Base-by-base conservation (phyloP, 148 eudicot species). In the Oxyria digyna region DNA sequence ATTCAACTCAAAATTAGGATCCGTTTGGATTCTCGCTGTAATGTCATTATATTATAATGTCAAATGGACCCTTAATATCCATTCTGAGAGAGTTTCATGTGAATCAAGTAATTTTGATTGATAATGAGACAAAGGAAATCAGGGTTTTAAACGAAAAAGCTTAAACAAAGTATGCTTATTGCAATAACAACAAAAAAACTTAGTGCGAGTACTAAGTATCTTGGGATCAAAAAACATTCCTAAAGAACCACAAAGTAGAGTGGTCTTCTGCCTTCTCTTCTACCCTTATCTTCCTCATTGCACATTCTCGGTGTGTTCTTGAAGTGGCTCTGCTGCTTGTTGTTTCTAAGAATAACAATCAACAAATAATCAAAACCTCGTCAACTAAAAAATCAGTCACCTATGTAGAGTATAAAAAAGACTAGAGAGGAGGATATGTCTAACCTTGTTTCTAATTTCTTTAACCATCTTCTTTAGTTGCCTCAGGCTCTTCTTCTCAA, bases 381-480 rank as follows among this genome's bases (percentile, higher is more conserved):
- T 8, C 1, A 23, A 52, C 4, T 24, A 52, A 52, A 52, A 21
- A 0, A 20, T 2, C 4, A 50, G 3, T 6, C n/a, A 7, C 8
- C 57, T 21, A 49, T 52, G 62, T 0, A 24, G 12, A 23, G 11
- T 7, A 49, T 7, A n/a, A n/a, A n/a, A n/a, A n/a, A 35, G 4
- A 35, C 38, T 6, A 2, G 3, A 35, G 38, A 35, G 6, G 3
- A 35, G 38, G 38, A 21, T 18, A 46, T 52, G 31, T 11, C 62
- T 24, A 52, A 52, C 62, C 62, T 52, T 52, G 3, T 27, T 10
- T 14, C 15, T 4, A n/a, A n/a, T 9, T 27, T 63, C 74, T 62
- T 78, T 85, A n/a, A 79, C 17, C 72, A 76, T 78, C 71, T 71
- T 87, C 70, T 66, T 80, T 12, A 89, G 85, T 82, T 73, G 73